phyloP scores from a whole-genome alignment of 2,329 filamentous ascomycete genomes.

The Fusarium penzigii region DNA sequence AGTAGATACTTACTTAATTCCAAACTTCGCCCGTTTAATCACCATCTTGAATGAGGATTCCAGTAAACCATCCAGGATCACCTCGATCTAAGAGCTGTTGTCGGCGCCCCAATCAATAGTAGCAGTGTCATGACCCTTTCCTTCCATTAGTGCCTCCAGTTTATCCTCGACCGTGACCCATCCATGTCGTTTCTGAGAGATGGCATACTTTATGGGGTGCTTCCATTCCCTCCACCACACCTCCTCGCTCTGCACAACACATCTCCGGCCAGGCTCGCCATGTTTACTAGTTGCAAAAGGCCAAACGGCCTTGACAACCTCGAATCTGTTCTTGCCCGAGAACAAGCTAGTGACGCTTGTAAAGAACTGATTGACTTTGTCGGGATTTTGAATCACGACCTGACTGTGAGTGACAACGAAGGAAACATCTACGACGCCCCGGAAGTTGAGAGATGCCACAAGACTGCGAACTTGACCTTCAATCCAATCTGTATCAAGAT shows the following conservation, averaged over 20 bases:
- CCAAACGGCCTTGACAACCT: slow-evolving; percentile 58
- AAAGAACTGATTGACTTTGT: slow-evolving; percentile 56
- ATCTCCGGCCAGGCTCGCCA: slow-evolving; percentile 46
- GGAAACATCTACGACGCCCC: slow-evolving; percentile 48
- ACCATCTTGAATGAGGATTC: too few species aligned
- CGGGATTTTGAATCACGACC: slow-evolving; percentile 52
- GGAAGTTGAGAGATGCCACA: slow-evolving; percentile 51
- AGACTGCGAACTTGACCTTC: slow-evolving; percentile 56
- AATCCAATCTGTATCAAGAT: slow-evolving; percentile 56
- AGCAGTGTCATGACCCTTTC: slow-evolving; percentile 38
- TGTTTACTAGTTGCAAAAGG: slow-evolving; percentile 53
- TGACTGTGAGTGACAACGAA: slow-evolving; percentile 52
- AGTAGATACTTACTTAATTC: too few species aligned
- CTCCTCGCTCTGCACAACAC: slow-evolving; percentile 56
- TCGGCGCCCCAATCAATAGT: slow-evolving; percentile 49
- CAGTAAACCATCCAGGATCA: too few species aligned
- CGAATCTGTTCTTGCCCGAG: slow-evolving; percentile 54
- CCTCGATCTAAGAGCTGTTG: slow-evolving; percentile 3
- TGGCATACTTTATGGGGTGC: slow-evolving; percentile 42
- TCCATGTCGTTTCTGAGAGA: slow-evolving; percentile 42
- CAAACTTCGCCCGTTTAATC: too few species aligned
- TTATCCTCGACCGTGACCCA: slow-evolving; percentile 55
- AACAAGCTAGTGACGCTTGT: slow-evolving; percentile 54
- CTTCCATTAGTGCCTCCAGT: slow-evolving; percentile 54
- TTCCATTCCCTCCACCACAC: slow-evolving; percentile 52